phyloP scores from a whole-genome alignment of 805 yeast genomes.

The Dipodascopsis uninucleata region DNA sequence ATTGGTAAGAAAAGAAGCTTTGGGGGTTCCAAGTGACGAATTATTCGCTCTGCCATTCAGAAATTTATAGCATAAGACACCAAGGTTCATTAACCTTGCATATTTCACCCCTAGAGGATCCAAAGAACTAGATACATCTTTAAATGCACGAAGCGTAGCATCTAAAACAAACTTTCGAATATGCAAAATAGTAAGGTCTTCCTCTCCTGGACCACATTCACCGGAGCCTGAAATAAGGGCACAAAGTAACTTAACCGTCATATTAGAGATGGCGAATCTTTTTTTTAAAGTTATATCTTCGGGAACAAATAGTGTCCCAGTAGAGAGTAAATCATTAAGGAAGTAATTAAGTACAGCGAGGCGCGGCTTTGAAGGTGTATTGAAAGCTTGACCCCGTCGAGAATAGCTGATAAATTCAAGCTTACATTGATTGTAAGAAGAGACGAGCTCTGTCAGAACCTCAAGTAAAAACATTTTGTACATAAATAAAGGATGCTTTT shows the following conservation, averaged over 20 bases:
- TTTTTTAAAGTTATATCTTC: conserved; percentile 37
- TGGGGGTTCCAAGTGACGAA: conserved; percentile 1
- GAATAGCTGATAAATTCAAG: conserved; percentile 77
- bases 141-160: conserved; percentile 56
- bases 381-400: conserved; percentile 34
- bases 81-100: conserved; percentile 51
- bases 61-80: conserved; percentile 44
- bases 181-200: conserved; percentile 66
- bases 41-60: conserved; percentile 32
- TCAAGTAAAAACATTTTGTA: conserved; percentile 68
- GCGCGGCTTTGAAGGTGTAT: conserved; percentile 52
- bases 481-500: conserved; percentile 52
- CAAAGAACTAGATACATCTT: conserved; percentile 45
- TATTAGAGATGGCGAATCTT: conserved; percentile 51
- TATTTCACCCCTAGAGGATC: conserved; percentile 46
- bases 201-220: conserved; percentile 42
- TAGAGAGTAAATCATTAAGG: conserved; percentile 67
- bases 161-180: conserved; percentile 74
- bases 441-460: conserved; percentile 62
- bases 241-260: conserved; percentile 58
- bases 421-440: conserved; percentile 77
- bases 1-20: conserved; percentile 7
- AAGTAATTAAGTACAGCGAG: conserved; percentile 74
- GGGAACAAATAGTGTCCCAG: conserved; percentile 41
- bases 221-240: conserved; percentile 61